Percentiles rank a stretch among this genome's conserved stretches.
These are phyloP conservation scores for Solanum habrochaites DNA, from an alignment of 257 asterid species.

Conservation along the genomic window DNA sequence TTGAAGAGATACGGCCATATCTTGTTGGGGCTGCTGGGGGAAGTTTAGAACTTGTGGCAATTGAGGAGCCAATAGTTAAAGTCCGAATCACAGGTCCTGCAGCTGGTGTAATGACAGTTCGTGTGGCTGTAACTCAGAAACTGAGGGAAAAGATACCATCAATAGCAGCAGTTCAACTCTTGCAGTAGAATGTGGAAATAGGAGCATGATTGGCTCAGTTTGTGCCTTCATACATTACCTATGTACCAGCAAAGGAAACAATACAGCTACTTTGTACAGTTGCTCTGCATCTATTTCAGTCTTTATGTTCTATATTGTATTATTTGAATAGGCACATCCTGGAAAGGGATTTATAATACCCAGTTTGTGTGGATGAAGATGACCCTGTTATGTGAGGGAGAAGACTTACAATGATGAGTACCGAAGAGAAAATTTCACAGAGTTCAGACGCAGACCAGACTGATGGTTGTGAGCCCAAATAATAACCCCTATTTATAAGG, in stretches of 20 bases:
- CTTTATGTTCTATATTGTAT: not conserved
- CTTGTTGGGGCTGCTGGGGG: slow-evolving; percentile 96
- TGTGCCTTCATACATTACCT: not conserved
- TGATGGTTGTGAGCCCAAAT: not conserved
- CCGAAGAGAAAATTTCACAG: not conserved
- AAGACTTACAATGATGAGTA: not conserved
- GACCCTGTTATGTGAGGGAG: not conserved
- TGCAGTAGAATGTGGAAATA: slow-evolving; percentile 27
- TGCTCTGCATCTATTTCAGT: not conserved
- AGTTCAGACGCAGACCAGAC: not conserved
- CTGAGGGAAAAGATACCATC: slow-evolving; percentile 84
- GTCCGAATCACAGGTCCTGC: slow-evolving; percentile 91
- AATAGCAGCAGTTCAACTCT: slow-evolving; percentile 89
- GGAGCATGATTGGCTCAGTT: not conserved
- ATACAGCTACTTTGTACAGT: not conserved
- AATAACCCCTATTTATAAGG: not conserved
- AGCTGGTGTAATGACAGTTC: slow-evolving; percentile 89
- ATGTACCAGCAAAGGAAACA: not conserved
- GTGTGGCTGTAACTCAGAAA: slow-evolving; percentile 95
- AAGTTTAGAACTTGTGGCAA: slow-evolving; percentile 64
- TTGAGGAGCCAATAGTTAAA: slow-evolving; percentile 88
- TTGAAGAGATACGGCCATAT: slow-evolving; percentile 87
- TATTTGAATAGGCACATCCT: not conserved
- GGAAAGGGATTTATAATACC: not conserved
- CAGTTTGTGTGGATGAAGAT: not conserved